A percentile compares a stretch with the other conserved stretches of the same genome.
Conservation (phyloP, 345 rosid genomes). For the Gossypium longicalyx region DNA sequence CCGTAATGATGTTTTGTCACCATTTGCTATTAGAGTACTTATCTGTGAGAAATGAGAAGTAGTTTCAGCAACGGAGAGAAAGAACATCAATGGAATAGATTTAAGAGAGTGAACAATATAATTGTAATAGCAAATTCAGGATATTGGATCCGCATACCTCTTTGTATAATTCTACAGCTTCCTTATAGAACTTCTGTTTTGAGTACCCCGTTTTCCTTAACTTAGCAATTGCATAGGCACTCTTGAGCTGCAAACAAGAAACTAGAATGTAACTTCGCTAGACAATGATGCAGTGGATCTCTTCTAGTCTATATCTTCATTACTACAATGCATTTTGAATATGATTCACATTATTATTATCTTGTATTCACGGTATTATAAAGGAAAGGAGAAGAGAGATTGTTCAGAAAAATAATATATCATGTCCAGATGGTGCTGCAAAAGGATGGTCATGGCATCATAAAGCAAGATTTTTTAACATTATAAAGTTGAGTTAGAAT, state of each 20-base stretch:
- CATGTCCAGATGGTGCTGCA: background rate
- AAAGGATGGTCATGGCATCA: constrained; percentile 3
- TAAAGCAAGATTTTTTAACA: background rate
- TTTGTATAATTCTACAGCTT: constrained; percentile 70
- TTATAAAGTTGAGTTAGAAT: constrained; percentile 1
- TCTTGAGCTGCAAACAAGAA: constrained; percentile 57
- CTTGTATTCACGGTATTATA: background rate
- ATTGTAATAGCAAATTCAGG: background rate
- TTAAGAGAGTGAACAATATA: background rate
- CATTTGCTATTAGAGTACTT: constrained; percentile 60
- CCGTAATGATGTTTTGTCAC: constrained; percentile 70
- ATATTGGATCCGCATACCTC: constrained; percentile 40
- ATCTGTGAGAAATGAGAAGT: constrained; percentile 45
- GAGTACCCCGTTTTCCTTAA: constrained; percentile 85
- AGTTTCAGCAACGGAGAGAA: background rate
- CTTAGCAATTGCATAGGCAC: constrained; percentile 79
- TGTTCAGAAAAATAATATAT: background rate
- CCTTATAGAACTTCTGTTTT: constrained; percentile 64
- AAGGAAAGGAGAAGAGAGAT: background rate
- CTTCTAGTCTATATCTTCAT: background rate
- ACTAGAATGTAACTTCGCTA: background rate
- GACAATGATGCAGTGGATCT: background rate
- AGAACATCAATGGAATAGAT: background rate
- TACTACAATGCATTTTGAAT: background rate
- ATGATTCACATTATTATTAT: background rate